Base-by-base conservation (phyloP, 208 protist genomes). In the Trypanosoma caninum region DNA sequence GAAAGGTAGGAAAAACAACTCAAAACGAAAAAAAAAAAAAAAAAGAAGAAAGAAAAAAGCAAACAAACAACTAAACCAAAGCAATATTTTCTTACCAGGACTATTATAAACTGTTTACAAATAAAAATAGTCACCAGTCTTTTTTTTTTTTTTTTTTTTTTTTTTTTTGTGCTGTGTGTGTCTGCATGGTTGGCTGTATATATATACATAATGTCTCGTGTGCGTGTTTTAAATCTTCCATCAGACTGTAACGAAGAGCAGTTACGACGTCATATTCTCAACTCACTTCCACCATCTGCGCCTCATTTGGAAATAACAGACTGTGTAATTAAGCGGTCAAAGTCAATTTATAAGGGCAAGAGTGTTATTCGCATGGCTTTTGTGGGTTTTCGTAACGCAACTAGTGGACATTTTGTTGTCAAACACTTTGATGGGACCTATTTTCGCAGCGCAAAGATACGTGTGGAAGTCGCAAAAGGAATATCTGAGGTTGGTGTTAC, bases 161-260 rank as follows among this genome's bases (percentile, higher is more conserved):
- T 34, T 40, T 30, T 40, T 20, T 28, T 27, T 40, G 4, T 31
- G 14, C 23, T 42, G 48, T 48, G 48, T 38, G 22, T 48, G 38
- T 47, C 20, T 48, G 37, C 38, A 23, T 47, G 25, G 14, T 30
- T 51, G 48, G n/a, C 23, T 60, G 48, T 27, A 51, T 46, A 9
- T 60, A 50, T 60, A 38, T 60, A 13, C 27, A 28, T 25, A 50
- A 94, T 95, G 84, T 95, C 88, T 8, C 87, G 93, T 45, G 82
- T 98, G 22, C 93, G 93, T 65, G 88, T 99, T 57, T 89, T 98
- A 45, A 95, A 97, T 59, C 63, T 99, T 7, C 97, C 97, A 1
- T 91, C 89, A 22, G 82, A 98, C 68, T 78, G 95, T 56, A 97
- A 82, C 6, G 96, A 98, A 60, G 76, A 93, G 37, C 68, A 89